These are phyloP conservation scores for Seiridium unicorne DNA, from an alignment of 2,329 filamentous ascomycete species.

Conservation along the genomic window DNA sequence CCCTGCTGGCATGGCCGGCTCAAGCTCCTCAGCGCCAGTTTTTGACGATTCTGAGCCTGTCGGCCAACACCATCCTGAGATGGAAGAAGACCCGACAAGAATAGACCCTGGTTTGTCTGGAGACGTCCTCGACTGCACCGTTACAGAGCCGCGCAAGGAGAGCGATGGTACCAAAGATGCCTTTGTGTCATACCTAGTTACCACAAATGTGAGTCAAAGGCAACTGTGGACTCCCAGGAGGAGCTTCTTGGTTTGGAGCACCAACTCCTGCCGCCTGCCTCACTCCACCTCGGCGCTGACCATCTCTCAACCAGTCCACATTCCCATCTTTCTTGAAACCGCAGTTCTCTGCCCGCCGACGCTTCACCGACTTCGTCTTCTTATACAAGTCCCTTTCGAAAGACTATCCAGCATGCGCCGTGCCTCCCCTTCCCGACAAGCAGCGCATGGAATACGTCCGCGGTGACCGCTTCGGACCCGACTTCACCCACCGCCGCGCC, in stretches of 20 bases:
- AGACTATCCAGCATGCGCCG: conserved; percentile 88
- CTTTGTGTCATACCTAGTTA: conserved; percentile 93
- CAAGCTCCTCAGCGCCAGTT: conserved; percentile 19
- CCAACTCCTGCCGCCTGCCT: too few species aligned
- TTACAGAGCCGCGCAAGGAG: conserved; percentile 85
- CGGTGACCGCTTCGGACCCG: conserved; percentile 88
- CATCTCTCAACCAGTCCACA: conserved; percentile 63
- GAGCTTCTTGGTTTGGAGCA: too few species aligned
- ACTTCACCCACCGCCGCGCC: conserved; percentile 86
- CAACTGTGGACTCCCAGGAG: neutral
- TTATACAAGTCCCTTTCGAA: conserved; percentile 85
- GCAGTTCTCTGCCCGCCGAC: conserved; percentile 76
- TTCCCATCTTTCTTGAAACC: conserved; percentile 89
- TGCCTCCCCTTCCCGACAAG: conserved; percentile 94
- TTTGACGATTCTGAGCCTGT: conserved; percentile 25
- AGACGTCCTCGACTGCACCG: conserved; percentile 79
- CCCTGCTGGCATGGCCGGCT: conserved; percentile 26
- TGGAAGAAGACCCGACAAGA: conserved; percentile 43
- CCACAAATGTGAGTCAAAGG: conserved; percentile 67
- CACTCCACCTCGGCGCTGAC: neutral
- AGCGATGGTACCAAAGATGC: conserved; percentile 95
- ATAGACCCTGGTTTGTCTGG: conserved; percentile 59
- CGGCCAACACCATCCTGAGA: conserved; percentile 32
- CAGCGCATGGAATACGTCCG: conserved; percentile 99
- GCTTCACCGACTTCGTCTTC: conserved; percentile 98